Base-by-base conservation (phyloP, 2,329 filamentous ascomycete genomes). In the Pseudocercospora macadamiae region DNA sequence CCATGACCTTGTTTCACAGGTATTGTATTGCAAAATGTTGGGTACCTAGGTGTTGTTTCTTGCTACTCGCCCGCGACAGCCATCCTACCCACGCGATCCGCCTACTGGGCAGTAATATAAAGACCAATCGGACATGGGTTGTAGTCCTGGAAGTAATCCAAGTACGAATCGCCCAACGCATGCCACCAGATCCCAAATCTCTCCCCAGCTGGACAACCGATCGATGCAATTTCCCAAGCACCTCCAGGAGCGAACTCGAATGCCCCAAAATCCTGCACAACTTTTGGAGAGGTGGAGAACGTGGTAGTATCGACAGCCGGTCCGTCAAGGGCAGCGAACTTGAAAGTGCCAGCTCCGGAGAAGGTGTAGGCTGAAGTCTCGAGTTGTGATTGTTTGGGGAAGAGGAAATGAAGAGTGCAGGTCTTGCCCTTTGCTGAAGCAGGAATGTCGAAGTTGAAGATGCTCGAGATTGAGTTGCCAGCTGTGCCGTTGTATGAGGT, bases 371-470 rank as follows among this genome's bases (percentile, higher is more conserved):
- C 77, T 0, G 85, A 86, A 1, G 85, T 86, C 73, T 84, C 74
- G n/a, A 88, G 81, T 30, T 86, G 73, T 14, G 77, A 67, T 61
- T 83, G 73, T 51, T 76, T 65, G 9, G 88, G 87, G 74, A 89
- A 83, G 44, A 88, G 77, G 81, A 90, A 90, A 57, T 86, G 76
- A 7, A 89, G 76, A 55, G 79, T 82, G 76, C 87, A 90, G 7
- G 75, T 83, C 74, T 84, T 83, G 65, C 83, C 84, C 7, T 76
- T 66, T 65, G 84, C 80, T 4, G 74, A 73, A 3, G 73, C 62
- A 1, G 83, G 83, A 42, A 90, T 83, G 68, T 88, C 85, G 74
- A 90, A 90, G 77, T 88, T 88, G 81, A 87, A 89, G 68, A 89
- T 82, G 10, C 82, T 82, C 8, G 82, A 83, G 49, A 83, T 72